Conservation (phyloP, 108 stramenopile genomes). For the Skeletonema tropicum region DNA sequence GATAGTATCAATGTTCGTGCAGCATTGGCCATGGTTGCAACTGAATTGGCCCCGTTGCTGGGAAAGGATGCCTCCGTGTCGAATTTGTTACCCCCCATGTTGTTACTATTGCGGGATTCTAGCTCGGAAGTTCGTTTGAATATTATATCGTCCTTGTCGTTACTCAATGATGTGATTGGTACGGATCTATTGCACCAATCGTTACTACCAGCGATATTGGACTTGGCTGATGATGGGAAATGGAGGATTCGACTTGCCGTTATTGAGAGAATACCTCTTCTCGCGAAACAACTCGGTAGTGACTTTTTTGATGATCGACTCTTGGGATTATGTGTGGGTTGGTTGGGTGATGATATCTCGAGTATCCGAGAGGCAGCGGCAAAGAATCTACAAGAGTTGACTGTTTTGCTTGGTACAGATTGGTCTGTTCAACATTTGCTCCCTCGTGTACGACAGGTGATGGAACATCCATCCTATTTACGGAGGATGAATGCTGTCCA, state of each 20-base stretch:
- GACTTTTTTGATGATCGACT: constrained; percentile 90
- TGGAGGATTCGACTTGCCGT: constrained; percentile 97
- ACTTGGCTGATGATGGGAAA: constrained; percentile 95
- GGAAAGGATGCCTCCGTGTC: constrained; percentile 89
- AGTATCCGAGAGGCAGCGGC: constrained; percentile 94
- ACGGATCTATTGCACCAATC: constrained; percentile 93
- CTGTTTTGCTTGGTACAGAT: constrained; percentile 88
- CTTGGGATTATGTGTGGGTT: constrained; percentile 84
- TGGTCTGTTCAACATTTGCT: constrained; percentile 92
- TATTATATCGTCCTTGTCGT: constrained; percentile 91
- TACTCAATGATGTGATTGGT: constrained; percentile 94
- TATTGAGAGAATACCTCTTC: constrained; percentile 92
- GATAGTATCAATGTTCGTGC: constrained; percentile 89
- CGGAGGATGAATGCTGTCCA: constrained; percentile 92
- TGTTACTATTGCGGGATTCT: constrained; percentile 94
- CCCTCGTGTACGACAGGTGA: constrained; percentile 84
- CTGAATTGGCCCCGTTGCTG: constrained; percentile 89
- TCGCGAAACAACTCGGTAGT: constrained; percentile 93
- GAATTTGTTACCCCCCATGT: constrained; percentile 91
- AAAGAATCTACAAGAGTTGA: constrained; percentile 83
- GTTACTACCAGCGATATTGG: constrained; percentile 94
- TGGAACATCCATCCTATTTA: constrained; percentile 77
- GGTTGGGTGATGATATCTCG: constrained; percentile 95
- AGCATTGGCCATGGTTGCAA: constrained; percentile 93
- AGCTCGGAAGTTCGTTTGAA: constrained; percentile 95